A percentile compares a stretch with the other conserved stretches of the same genome.
phyloP scores from a whole-genome alignment of 1,284 basidiomycete genomes.

The Malassezia vespertilionis region DNA sequence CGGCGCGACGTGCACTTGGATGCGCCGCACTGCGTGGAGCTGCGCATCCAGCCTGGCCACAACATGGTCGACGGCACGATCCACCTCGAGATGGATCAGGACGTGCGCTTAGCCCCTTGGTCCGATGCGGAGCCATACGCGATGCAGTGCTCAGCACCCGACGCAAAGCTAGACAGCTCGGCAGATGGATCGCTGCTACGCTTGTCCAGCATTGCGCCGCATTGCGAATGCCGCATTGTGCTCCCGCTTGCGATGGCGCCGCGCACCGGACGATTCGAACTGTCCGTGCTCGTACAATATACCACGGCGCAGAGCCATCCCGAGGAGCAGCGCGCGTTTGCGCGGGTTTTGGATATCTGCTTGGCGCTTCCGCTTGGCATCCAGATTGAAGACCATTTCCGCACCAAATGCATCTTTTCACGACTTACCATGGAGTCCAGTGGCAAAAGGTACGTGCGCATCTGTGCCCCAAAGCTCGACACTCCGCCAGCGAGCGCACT shows the following conservation, averaged over 20 bases:
- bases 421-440: conserved; percentile 7
- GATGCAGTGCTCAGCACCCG: neutral
- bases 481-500: neutral
- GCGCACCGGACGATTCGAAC: conserved; percentile 17
- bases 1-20: conserved; percentile 30
- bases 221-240: conserved; percentile 2
- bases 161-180: neutral
- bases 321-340: conserved; percentile 16
- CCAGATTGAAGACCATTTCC: conserved; percentile 46
- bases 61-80: conserved; percentile 25
- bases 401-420: conserved; percentile 24
- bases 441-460: neutral
- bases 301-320: conserved; percentile 11
- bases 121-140: neutral
- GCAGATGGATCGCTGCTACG: neutral
- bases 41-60: conserved; percentile 25
- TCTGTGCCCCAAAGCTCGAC: neutral
- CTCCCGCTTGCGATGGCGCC: conserved; percentile 20
- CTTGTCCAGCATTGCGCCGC: conserved; percentile 1
- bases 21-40: conserved; percentile 18
- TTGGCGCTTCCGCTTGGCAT: conserved; percentile 39
- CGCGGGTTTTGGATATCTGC: conserved; percentile 9
- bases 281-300: conserved; percentile 20
- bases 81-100: conserved; percentile 4
- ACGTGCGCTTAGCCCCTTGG: neutral